Evolutionary conservation across 1,284 basidiomycete species (phyloP).

Genomic region (Puccinia novopanici): DNA sequence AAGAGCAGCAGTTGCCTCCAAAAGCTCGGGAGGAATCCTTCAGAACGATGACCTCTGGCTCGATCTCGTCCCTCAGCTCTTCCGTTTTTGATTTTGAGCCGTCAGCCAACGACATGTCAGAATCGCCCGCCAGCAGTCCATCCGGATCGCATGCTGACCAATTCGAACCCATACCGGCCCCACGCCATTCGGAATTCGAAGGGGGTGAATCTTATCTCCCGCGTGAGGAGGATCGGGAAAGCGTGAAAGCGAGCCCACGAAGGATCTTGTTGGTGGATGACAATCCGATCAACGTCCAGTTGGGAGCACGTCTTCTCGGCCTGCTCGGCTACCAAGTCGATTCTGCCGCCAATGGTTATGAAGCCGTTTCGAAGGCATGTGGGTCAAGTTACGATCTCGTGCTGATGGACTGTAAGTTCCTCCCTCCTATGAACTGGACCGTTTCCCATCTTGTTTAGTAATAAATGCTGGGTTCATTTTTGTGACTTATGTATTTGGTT

Average conservation of each 20-base stretch:
- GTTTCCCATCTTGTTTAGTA: background rate
- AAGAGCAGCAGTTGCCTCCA: conserved; percentile 9
- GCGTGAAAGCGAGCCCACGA: background rate
- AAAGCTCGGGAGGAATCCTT: background rate
- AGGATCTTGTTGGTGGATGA: conserved; percentile 49
- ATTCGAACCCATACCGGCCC: background rate
- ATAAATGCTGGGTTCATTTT: background rate
- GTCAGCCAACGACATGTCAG: background rate
- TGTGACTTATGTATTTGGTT: background rate
- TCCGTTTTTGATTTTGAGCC: conserved; percentile 17
- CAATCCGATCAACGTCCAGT: conserved; percentile 38
- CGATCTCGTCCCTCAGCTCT: background rate
- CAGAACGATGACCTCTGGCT: conserved; percentile 3
- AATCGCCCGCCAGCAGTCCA: conserved; percentile 8
- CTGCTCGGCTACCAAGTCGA: conserved; percentile 37
- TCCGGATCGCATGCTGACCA: conserved; percentile 10
- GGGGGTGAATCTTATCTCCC: background rate
- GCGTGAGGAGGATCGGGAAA: background rate
- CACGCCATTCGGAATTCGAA: background rate
- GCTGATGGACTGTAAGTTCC: conserved; percentile 47
- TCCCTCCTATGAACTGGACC: background rate
- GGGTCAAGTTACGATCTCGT: conserved; percentile 24
- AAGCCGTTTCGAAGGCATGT: conserved; percentile 34
- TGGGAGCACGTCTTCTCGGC: conserved; percentile 34
- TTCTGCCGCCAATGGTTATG: conserved; percentile 33